A percentile compares a stretch with the other conserved stretches of the same genome.
phyloP scores from a whole-genome alignment of 129 eudicot species.

The Chrysanthemum seticuspe region DNA sequence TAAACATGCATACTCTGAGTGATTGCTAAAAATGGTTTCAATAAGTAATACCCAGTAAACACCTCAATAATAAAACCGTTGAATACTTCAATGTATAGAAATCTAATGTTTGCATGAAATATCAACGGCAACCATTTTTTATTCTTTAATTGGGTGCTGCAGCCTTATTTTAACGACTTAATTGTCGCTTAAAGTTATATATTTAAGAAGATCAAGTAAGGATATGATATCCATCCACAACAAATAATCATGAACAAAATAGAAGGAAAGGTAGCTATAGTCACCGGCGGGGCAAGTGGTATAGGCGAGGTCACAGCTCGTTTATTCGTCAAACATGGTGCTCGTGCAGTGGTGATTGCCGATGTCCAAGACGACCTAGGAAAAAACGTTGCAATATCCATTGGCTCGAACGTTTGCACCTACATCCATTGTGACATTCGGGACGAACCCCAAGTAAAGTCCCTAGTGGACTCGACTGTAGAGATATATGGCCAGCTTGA shows the following conservation, averaged over 20 bases:
- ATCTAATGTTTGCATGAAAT: too few relatives aligned
- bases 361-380: slow-evolving; percentile 7
- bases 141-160: too few relatives aligned
- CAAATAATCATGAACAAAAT: background rate
- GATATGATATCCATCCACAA: background rate
- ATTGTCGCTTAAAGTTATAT: too few relatives aligned
- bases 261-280: slow-evolving; percentile 11
- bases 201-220: background rate
- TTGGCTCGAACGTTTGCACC: background rate
- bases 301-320: slow-evolving; percentile 6
- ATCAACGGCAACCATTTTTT: too few relatives aligned
- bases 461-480: background rate
- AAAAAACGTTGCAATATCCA: background rate
- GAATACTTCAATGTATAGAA: too few relatives aligned
- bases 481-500: background rate
- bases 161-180: too few relatives aligned
- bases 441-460: slow-evolving; percentile 8
- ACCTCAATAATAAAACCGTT: too few relatives aligned
- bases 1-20: too few relatives aligned
- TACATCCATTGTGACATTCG: background rate
- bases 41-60: too few relatives aligned
- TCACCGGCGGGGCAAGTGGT: slow-evolving; percentile 18
- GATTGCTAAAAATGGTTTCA: too few relatives aligned
- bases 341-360: background rate
- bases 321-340: background rate